Conservation (phyloP, 306 rosid genomes). For the Pachyrhizus erosus region DNA sequence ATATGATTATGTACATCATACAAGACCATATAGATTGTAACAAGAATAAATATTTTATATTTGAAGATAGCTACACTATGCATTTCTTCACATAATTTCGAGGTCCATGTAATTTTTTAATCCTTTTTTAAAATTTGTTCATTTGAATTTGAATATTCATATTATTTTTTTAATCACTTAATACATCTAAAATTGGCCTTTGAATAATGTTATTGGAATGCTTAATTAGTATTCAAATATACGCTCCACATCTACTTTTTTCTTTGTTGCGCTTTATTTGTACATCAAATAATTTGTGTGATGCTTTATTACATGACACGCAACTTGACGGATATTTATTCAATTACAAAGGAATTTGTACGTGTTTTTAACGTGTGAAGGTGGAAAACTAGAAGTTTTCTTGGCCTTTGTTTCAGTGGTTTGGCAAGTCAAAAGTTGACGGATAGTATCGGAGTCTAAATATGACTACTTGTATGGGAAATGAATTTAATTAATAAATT, state of each 20-base stretch:
- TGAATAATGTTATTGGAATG: background rate
- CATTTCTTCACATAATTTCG: background rate
- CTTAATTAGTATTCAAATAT: background rate
- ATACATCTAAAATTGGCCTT: background rate
- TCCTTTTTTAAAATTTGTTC: background rate
- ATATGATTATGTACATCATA: too few species aligned
- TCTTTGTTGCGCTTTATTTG: background rate
- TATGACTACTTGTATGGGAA: background rate
- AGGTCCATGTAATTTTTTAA: background rate
- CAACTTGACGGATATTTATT: background rate
- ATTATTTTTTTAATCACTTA: background rate
- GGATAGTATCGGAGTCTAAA: background rate
- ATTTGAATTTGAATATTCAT: background rate
- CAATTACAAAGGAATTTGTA: background rate
- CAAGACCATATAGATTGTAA: too few species aligned
- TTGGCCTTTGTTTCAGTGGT: background rate
- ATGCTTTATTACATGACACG: constrained; percentile 5
- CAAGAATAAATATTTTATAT: background rate
- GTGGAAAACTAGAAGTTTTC: background rate
- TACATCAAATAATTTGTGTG: background rate
- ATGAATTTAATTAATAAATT: background rate
- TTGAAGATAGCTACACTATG: background rate
- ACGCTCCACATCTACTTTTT: background rate
- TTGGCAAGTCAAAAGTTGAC: background rate
- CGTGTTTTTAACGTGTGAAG: background rate